Percentiles rank a stretch among this genome's conserved stretches.
Evolutionary conservation across 106 monocot species (phyloP).

Genomic region (Cymbidium sinense): DNA sequence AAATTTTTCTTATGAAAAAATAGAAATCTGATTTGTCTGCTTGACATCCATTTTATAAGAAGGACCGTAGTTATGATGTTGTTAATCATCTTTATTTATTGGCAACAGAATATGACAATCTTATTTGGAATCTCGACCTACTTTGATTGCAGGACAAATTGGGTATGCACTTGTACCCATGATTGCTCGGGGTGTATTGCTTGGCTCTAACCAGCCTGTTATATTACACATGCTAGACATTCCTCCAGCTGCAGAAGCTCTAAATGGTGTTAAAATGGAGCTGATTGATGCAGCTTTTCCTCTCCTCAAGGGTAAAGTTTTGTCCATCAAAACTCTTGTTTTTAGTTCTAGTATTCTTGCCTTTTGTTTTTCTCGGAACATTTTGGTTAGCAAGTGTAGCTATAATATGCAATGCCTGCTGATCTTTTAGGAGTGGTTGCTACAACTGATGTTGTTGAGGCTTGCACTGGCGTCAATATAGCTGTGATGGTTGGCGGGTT

Average conservation of each 20-base stretch:
- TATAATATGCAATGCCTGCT: not conserved
- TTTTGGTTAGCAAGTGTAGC: too few relatives aligned
- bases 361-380: too few relatives aligned
- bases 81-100: not conserved
- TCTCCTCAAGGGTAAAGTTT: conserved; percentile 52
- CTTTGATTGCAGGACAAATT: conserved; percentile 50
- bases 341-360: not conserved
- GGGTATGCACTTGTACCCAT: conserved; percentile 70
- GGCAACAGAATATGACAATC: not conserved
- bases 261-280: conserved; percentile 67
- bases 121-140: not conserved
- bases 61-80: too few relatives aligned
- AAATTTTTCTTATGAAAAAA: too few relatives aligned
- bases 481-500: conserved; percentile 66
- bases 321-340: not conserved
- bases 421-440: conserved; percentile 50
- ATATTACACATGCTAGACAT: conserved; percentile 70
- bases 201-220: conserved; percentile 56
- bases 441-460: conserved; percentile 55
- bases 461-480: conserved; percentile 55
- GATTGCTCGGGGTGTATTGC: conserved; percentile 68
- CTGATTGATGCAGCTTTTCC: conserved; percentile 59
- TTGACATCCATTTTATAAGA: too few relatives aligned
- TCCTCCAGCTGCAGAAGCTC: conserved; percentile 27
- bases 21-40: too few relatives aligned